Evolutionary conservation across 2,329 filamentous ascomycete species (phyloP).

Genomic region (Septoria linicola): DNA sequence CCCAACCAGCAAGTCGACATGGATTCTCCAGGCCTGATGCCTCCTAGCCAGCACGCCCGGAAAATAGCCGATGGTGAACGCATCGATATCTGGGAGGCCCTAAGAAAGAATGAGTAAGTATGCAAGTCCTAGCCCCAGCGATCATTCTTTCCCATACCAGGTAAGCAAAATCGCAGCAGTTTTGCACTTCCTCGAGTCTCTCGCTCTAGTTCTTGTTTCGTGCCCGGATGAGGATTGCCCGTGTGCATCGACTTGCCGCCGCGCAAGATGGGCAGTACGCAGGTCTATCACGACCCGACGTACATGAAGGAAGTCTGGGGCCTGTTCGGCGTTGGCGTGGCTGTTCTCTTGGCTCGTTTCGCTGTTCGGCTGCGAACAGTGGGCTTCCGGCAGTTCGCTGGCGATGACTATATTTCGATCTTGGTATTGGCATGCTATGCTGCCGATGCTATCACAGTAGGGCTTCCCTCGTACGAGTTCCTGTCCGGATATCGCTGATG

Average conservation of each 20-base stretch:
- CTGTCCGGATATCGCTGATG: not conserved
- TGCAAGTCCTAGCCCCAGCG: conserved; percentile 2
- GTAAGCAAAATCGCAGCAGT: conserved; percentile 2
- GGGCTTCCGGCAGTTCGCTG: conserved; percentile 40
- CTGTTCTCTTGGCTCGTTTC: conserved; percentile 39
- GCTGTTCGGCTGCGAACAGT: conserved; percentile 42
- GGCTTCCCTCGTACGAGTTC: not conserved
- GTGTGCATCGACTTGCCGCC: conserved; percentile 2
- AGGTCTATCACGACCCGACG: conserved; percentile 25
- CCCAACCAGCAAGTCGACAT: not conserved
- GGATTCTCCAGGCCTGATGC: conserved; percentile 9
- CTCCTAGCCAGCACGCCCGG: not conserved
- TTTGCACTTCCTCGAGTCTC: not conserved
- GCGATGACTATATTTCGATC: conserved; percentile 44
- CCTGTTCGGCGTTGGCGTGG: conserved; percentile 37
- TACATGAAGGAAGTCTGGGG: conserved; percentile 28
- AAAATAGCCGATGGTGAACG: conserved; percentile 2
- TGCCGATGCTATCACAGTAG: conserved; percentile 40
- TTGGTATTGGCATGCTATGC: conserved; percentile 40
- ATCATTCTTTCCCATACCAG: not conserved
- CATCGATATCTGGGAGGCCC: not conserved
- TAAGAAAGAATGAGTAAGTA: not conserved
- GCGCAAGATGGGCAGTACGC: conserved; percentile 25
- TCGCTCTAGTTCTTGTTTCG: not conserved
- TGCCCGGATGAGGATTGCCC: not conserved